Base-by-base conservation (phyloP, 345 rosid species). In the Hibiscus mutabilis region DNA sequence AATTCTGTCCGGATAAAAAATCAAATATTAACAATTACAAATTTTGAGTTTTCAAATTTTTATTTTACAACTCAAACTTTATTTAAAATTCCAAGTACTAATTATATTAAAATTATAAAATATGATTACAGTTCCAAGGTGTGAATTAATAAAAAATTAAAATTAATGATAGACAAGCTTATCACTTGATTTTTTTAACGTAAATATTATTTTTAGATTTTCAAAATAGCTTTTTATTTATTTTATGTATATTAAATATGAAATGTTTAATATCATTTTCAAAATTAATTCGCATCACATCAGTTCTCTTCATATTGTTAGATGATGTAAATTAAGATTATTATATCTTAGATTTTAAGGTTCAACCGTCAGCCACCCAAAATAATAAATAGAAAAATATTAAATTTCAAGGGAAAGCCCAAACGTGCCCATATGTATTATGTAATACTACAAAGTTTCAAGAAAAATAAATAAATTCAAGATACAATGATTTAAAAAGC, bases 1-100 rank as follows among this genome's bases (percentile, higher is more conserved):
- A 12, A 65, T 64, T 64, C 19, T 44, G 55, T 65, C 55, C 22
- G 55, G 68, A 22, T 65, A 65, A 65, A 55, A 44, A 22, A 6
- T 14, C 7, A 55, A 66, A 66, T 66, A 55, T 55, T 46, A 46
- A 7, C 10, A 44, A 24, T 44, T n/a, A n/a, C 1, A 46, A 66
- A n/a, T n/a, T n/a, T n/a, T n/a, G n/a, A n/a, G n/a, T n/a, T n/a
- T n/a, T n/a, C n/a, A n/a, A n/a, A n/a, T n/a, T n/a, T n/a, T n/a
- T n/a, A n/a, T n/a, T n/a, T n/a, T n/a, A n/a, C n/a, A n/a, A n/a
- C n/a, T n/a, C n/a, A n/a, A n/a, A n/a, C n/a, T n/a, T n/a, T n/a
- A n/a, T n/a, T n/a, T n/a, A n/a, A n/a, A n/a, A n/a, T n/a, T 21
- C 21, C 3, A 5, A 61, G 4, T 5, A 14, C 2, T 16, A 51